These are phyloP conservation scores for Schoenoplectus tabernaemontani DNA, from an alignment of 202 grass and related monocot species.

Conservation along the genomic window DNA sequence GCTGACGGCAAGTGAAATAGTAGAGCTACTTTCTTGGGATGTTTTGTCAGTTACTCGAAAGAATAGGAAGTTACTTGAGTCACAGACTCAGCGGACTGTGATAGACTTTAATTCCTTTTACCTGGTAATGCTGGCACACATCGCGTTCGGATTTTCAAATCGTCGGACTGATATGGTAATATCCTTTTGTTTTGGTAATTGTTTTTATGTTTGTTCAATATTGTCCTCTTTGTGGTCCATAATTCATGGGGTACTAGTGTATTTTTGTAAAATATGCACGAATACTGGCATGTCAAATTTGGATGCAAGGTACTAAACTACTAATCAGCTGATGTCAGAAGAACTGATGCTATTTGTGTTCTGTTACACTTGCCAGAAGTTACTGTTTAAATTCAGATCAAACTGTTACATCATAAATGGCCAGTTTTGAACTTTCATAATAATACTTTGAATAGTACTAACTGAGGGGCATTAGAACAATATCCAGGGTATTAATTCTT, in stretches of 20 bases:
- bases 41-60: constrained; percentile 64
- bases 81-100: constrained; percentile 71
- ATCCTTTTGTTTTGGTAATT: constrained; percentile 14
- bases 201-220: background rate
- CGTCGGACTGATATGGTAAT: constrained; percentile 77
- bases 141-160: constrained; percentile 77
- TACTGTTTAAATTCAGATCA: constrained; percentile 9
- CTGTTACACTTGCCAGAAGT: background rate
- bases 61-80: constrained; percentile 80
- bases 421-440: background rate
- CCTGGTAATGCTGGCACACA: constrained; percentile 58
- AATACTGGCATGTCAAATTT: background rate
- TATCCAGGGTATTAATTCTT: constrained; percentile 10
- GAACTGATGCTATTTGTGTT: background rate
- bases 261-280: background rate
- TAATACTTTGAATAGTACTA: background rate
- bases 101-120: constrained; percentile 88
- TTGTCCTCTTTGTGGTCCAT: background rate
- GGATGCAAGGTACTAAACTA: background rate
- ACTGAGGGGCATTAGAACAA: background rate
- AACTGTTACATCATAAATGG: constrained; percentile 2
- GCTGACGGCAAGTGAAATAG: constrained; percentile 73
- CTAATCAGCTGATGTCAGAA: background rate
- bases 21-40: constrained; percentile 90
- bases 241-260: background rate